Evolutionary conservation across 2,329 filamentous ascomycete species (phyloP).

Genomic region (Coccinonectria pachysandricola): DNA sequence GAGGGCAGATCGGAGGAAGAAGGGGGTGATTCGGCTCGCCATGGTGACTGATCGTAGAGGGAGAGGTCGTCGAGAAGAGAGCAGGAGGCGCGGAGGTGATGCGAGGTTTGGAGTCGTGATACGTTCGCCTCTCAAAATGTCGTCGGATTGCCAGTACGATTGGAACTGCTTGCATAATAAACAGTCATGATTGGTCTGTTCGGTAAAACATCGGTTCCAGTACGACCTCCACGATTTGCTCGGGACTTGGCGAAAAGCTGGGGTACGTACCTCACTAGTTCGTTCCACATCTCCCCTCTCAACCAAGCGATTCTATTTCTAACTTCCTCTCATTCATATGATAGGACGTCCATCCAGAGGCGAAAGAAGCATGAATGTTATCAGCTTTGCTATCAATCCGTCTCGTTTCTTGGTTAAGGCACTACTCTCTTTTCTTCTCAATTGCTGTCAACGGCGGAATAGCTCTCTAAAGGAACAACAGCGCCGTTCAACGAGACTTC

Average conservation of each 20-base stretch:
- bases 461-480: too few species aligned
- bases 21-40: constrained; percentile 74
- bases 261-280: constrained; percentile 7
- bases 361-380: too few species aligned
- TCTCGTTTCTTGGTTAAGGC: too few species aligned
- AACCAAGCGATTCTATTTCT: too few species aligned
- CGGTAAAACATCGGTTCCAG: constrained; percentile 19
- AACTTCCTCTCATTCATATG: too few species aligned
- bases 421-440: too few species aligned
- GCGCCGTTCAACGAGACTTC: too few species aligned
- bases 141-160: constrained; percentile 18
- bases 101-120: constrained; percentile 16
- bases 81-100: constrained; percentile 12
- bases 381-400: too few species aligned
- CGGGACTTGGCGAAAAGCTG: not conserved
- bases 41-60: constrained; percentile 36
- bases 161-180: constrained; percentile 27
- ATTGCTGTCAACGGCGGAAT: too few species aligned
- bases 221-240: constrained; percentile 5
- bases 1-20: constrained; percentile 58
- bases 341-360: too few species aligned
- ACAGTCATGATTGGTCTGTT: constrained; percentile 20
- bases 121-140: constrained; percentile 25
- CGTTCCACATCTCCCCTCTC: not conserved
- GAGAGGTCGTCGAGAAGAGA: constrained; percentile 10